Conservation (phyloP, 1,139 yeast species). For the Fermentozyma sake region DNA sequence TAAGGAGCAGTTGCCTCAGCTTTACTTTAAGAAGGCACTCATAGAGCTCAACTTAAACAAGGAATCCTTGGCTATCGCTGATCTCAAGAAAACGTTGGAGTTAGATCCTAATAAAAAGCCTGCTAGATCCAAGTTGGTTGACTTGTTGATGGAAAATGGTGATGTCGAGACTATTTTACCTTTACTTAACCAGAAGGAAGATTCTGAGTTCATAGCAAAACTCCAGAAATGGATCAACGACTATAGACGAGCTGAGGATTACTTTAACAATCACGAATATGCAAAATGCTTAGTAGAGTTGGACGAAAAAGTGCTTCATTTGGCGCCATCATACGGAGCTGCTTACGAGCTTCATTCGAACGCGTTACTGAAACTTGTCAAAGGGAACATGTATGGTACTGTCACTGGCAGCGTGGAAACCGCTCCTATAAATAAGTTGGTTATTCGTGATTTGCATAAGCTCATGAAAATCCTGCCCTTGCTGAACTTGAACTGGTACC, state of each 20-base stretch:
- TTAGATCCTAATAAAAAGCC: constrained; percentile 36
- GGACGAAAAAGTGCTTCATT: constrained; percentile 17
- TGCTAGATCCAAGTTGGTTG: constrained; percentile 41
- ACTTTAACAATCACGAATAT: constrained; percentile 13
- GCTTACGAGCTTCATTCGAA: constrained; percentile 20
- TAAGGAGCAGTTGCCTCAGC: constrained; percentile 23
- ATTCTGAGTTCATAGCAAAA: constrained; percentile 12
- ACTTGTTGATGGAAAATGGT: constrained; percentile 45
- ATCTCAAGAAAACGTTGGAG: constrained; percentile 39
- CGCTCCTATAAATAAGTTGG: constrained; percentile 13
- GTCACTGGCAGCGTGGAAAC: constrained; percentile 3
- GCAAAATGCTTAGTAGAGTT: constrained; percentile 17
- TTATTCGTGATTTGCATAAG: constrained; percentile 22
- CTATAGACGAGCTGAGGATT: constrained; percentile 15
- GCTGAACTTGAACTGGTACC: constrained; percentile 27
- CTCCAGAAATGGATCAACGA: constrained; percentile 15
- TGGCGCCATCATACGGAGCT: constrained; percentile 20
- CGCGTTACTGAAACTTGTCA: constrained; percentile 11
- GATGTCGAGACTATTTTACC: constrained; percentile 18
- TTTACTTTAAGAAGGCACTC: constrained; percentile 51
- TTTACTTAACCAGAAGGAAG: constrained; percentile 9
- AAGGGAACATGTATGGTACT: no score
- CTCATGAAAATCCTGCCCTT: constrained; percentile 29
- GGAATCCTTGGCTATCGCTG: constrained; percentile 43
- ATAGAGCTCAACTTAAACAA: constrained; percentile 48